A percentile compares a stretch with the other conserved stretches of the same genome.
phyloP scores from a whole-genome alignment of 83 land plant species.

The Picea mariana region DNA sequence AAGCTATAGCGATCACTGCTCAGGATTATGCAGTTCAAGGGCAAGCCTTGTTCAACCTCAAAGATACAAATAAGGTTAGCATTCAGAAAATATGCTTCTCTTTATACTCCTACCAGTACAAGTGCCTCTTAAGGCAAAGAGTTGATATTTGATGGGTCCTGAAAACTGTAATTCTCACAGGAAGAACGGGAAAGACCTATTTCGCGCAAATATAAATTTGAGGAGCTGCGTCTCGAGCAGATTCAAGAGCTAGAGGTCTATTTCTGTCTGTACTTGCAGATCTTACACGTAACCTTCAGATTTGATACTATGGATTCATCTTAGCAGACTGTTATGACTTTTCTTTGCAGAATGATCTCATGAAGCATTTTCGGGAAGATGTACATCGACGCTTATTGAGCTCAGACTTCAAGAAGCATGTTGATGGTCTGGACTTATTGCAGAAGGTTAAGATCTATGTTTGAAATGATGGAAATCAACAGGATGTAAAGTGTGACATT shows the following conservation, averaged over 20 bases:
- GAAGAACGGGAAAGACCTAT: slow-evolving; percentile 85
- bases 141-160: too few relatives aligned
- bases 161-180: slow-evolving; percentile 53
- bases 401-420: slow-evolving; percentile 97
- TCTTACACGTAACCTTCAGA: too few relatives aligned
- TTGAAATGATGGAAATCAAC: too few relatives aligned
- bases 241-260: slow-evolving; percentile 92
- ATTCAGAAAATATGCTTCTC: neutral
- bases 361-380: slow-evolving; percentile 89
- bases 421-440: slow-evolving; percentile 92
- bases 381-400: slow-evolving; percentile 78
- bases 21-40: slow-evolving; percentile 91
- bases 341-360: slow-evolving; percentile 82
- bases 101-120: too few relatives aligned
- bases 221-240: slow-evolving; percentile 89
- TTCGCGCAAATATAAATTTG: slow-evolving; percentile 89
- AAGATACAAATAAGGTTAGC: slow-evolving; percentile 90
- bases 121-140: too few relatives aligned
- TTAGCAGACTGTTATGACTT: too few relatives aligned
- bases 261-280: too few relatives aligned
- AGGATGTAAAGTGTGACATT: too few relatives aligned
- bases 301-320: too few relatives aligned
- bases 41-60: slow-evolving; percentile 82
- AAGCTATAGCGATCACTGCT: too few relatives aligned
- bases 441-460: too few relatives aligned